These are phyloP conservation scores for Mycena epipterygia DNA, from an alignment of 768 basidiomycete species.

Conservation along the genomic window DNA sequence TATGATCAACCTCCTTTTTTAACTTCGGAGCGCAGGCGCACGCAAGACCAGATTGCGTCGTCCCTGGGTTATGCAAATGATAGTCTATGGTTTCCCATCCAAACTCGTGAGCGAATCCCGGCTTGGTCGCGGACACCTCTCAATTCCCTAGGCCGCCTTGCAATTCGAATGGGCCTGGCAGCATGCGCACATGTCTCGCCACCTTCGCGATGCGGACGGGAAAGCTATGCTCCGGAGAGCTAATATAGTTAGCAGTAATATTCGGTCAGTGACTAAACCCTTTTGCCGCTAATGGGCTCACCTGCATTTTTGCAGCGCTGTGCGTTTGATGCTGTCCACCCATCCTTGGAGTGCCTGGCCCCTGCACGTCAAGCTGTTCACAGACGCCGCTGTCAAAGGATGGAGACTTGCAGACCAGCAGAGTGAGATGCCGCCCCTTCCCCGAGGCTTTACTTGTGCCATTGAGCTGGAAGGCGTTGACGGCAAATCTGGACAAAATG, in stretches of 20 bases:
- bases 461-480: constrained; percentile 80
- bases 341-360: constrained; percentile 83
- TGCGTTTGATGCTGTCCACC: constrained; percentile 70
- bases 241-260: constrained; percentile 57
- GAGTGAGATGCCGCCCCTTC: constrained; percentile 50
- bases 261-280: constrained; percentile 56
- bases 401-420: constrained; percentile 60
- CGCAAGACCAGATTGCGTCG: constrained; percentile 70
- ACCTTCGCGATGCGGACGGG: constrained; percentile 64
- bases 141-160: constrained; percentile 65
- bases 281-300: constrained; percentile 19
- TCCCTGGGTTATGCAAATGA: constrained; percentile 90
- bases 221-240: constrained; percentile 54
- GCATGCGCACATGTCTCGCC: constrained; percentile 78
- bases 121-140: background rate
- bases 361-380: constrained; percentile 82
- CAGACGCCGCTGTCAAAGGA: constrained; percentile 65
- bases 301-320: constrained; percentile 57
- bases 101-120: constrained; percentile 55
- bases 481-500: constrained; percentile 67
- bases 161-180: constrained; percentile 94
- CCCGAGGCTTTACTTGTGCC: constrained; percentile 63
- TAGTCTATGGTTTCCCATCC: constrained; percentile 87
- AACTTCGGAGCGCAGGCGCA: constrained; percentile 59
- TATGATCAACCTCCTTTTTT: background rate